These are phyloP conservation scores for Boeremia lycopersici DNA, from an alignment of 2,329 filamentous ascomycete species.

Conservation along the genomic window DNA sequence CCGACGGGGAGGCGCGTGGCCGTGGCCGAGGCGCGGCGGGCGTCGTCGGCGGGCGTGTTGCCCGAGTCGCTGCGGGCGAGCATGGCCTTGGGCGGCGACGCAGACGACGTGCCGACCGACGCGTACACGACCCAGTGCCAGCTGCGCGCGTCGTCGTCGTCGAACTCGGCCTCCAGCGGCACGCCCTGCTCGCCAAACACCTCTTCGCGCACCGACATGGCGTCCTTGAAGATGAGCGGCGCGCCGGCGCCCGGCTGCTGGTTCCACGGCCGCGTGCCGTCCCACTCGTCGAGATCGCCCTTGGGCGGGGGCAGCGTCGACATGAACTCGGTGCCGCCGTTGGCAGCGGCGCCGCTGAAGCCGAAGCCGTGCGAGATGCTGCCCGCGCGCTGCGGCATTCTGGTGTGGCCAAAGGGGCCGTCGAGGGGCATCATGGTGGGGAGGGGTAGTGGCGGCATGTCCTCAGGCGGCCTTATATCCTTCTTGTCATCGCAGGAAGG, in stretches of 20 bases:
- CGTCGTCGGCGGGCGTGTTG: constrained; percentile 47
- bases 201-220: constrained; percentile 62
- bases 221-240: constrained; percentile 57
- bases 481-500: constrained; percentile 1
- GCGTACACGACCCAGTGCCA: constrained; percentile 91
- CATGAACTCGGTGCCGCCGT: constrained; percentile 49
- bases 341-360: constrained; percentile 20
- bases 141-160: constrained; percentile 76
- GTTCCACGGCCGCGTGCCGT: constrained; percentile 41
- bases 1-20: constrained; percentile 66
- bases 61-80: constrained; percentile 54
- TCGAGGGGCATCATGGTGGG: constrained; percentile 1
- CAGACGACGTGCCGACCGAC: constrained; percentile 57
- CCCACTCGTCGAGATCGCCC: constrained; percentile 43
- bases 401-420: neutral
- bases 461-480: neutral
- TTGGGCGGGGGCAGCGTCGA: constrained; percentile 46
- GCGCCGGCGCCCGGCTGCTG: constrained; percentile 43
- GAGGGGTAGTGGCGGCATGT: neutral
- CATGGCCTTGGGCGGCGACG: constrained; percentile 37
- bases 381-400: constrained; percentile 2
- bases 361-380: constrained; percentile 30
- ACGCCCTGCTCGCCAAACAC: constrained; percentile 66
- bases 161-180: constrained; percentile 72
- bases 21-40: constrained; percentile 43